Evolutionary conservation across 2,329 filamentous ascomycete species (phyloP), one percentile per base, ranked within the genome.

Genomic region (Lachnellula occidentalis): DNA sequence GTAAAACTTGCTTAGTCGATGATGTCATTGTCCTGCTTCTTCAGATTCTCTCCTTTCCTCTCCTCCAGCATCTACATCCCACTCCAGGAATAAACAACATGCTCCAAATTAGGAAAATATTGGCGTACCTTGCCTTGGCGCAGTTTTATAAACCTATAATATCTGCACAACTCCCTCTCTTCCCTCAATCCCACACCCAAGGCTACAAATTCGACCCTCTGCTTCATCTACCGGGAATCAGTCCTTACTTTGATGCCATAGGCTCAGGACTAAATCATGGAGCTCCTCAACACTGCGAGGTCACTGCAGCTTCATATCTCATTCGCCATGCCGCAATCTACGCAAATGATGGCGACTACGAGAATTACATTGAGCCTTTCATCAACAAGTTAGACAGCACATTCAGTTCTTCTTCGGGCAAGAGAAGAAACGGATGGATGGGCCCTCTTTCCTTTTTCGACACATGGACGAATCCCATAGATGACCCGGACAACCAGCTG

Each of bases 261-360:
- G 65, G 65, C 1, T 61, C 60, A 15, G 64, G 65, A 9, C 54
- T 67, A 3, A 54, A 61, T 36, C 73, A 78, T 56, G 74, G 78
- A 52, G 65, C 75, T 4, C 79, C 79, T 0, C 73, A 75, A 53
- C 74, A 78, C 9, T 83, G 80, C 66, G 74, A 72, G 0, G 70
- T 77, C 1, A 74, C 72, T 0, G 73, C 75, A 27, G 79, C 79
- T 0, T 77, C 79, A 2, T 83, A 82, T 65, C 71, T 83, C 0
- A 73, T 77, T 15, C 79, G 80, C n/a, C 80, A 83, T 60, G 79
- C 79, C 0, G 79, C 80, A 36, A 82, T 83, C 53, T 82, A 81
- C 61, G 77, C 78, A 59, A 83, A 83, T 58, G 79, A 82, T 61
- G 79, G 76, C 55, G 80, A 83, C 62, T 81, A 76, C 48, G 78